A percentile compares a stretch with the other conserved stretches of the same genome.
These are phyloP conservation scores for Epichloe amarillans DNA, from an alignment of 2,329 filamentous ascomycete species.

Conservation along the genomic window DNA sequence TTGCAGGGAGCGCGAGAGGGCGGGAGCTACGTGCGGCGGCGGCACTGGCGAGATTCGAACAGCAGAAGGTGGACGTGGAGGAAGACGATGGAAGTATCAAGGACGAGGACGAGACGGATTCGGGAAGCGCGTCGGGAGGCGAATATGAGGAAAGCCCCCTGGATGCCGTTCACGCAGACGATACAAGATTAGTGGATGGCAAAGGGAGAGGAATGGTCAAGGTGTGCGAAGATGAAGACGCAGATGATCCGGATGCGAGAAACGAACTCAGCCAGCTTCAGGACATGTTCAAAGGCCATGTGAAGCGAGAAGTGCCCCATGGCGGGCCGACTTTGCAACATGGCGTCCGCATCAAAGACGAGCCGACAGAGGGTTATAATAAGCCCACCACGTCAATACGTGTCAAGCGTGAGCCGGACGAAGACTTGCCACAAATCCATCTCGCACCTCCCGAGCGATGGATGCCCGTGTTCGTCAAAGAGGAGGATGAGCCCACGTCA, in stretches of 20 bases:
- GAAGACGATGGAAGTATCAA: conserved; percentile 9
- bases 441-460: neutral
- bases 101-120: conserved; percentile 28
- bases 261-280: conserved; percentile 53
- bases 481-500: neutral
- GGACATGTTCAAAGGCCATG: conserved; percentile 18
- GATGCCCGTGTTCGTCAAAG: neutral
- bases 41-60: conserved; percentile 59
- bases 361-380: neutral
- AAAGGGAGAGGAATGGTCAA: conserved; percentile 57
- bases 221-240: conserved; percentile 58
- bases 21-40: conserved; percentile 65
- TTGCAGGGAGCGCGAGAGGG: conserved; percentile 61
- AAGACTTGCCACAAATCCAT: neutral
- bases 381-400: neutral
- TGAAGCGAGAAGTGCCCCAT: conserved; percentile 8
- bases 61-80: conserved; percentile 29
- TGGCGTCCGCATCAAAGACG: neutral
- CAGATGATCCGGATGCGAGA: conserved; percentile 29
- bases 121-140: conserved; percentile 34
- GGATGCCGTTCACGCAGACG: conserved; percentile 49
- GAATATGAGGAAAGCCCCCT: conserved; percentile 24
- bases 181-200: conserved; percentile 48
- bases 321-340: neutral
- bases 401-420: conserved; percentile 1